Conservation (phyloP, 345 rosid species). For the Aethionema arabicum region DNA sequence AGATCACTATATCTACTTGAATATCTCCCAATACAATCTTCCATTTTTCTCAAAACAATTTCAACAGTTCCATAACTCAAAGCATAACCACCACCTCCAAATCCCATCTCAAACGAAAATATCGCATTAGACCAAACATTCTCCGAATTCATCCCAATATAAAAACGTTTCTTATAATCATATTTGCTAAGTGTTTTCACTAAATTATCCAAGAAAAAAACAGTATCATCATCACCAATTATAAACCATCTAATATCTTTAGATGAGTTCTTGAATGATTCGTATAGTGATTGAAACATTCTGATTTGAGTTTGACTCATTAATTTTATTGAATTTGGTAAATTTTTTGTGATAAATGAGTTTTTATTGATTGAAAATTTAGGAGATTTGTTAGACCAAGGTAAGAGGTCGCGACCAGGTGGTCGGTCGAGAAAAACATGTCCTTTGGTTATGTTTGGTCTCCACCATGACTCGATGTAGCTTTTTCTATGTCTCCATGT, state of each 20-base stretch:
- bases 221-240: conserved; percentile 63
- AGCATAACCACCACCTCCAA: conserved; percentile 74
- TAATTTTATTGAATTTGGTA: conserved; percentile 32
- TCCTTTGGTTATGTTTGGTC: conserved; percentile 57
- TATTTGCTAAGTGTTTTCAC: conserved; percentile 45
- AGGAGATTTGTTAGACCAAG: conserved; percentile 58
- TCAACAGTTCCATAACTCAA: conserved; percentile 56
- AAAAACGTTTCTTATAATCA: conserved; percentile 52
- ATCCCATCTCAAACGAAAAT: conserved; percentile 65
- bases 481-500: conserved; percentile 50
- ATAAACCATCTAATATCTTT: conserved; percentile 50
- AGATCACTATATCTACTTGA: conserved; percentile 45
- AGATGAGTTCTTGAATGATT: conserved; percentile 36
- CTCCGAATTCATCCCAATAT: conserved; percentile 59
- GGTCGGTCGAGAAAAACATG: conserved; percentile 52
- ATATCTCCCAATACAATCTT: conserved; percentile 56
- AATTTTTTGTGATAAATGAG: conserved; percentile 16
- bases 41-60: conserved; percentile 43
- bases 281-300: conserved; percentile 46
- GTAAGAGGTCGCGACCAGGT: conserved; percentile 44
- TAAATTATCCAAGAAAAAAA: conserved; percentile 54
- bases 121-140: conserved; percentile 39
- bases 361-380: conserved; percentile 53
- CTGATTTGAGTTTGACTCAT: conserved; percentile 34
- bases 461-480: conserved; percentile 66